Evolutionary conservation across 805 yeast species (phyloP).

Genomic region (Yamadazyma akitaensis): DNA sequence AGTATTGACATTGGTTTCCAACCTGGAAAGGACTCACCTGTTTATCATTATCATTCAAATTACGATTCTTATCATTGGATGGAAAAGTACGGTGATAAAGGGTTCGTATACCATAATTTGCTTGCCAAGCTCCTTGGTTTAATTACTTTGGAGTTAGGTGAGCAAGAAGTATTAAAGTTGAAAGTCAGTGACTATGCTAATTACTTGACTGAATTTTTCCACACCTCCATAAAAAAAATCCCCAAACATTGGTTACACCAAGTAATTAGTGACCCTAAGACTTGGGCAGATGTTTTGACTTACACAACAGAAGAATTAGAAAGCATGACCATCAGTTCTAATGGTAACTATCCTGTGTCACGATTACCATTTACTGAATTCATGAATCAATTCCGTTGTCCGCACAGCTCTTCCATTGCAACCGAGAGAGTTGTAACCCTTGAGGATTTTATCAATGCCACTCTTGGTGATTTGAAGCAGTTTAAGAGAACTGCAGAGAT

Average conservation of each 20-base stretch:
- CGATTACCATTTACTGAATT: constrained; percentile 20
- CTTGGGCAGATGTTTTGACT: constrained; percentile 16
- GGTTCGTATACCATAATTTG: constrained; percentile 50
- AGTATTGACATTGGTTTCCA: constrained; percentile 48
- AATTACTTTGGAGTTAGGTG: constrained; percentile 50
- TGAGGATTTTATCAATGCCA: constrained; percentile 21
- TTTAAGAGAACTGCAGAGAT: constrained; percentile 20
- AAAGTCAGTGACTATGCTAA: constrained; percentile 46
- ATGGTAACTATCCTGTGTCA: constrained; percentile 17
- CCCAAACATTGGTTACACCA: constrained; percentile 35
- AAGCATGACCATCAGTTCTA: constrained; percentile 16
- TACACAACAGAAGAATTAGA: constrained; percentile 14
- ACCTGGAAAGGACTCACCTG: constrained; percentile 37
- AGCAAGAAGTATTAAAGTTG: constrained; percentile 54
- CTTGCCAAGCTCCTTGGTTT: constrained; percentile 61
- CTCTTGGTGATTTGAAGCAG: constrained; percentile 18
- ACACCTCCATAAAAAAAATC: constrained; percentile 21
- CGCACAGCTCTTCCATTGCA: constrained; percentile 7
- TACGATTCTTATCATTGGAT: constrained; percentile 61
- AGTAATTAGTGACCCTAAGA: constrained; percentile 15
- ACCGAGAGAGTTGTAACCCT: constrained; percentile 9
- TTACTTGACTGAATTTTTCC: constrained; percentile 37
- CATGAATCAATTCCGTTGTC: constrained; percentile 10
- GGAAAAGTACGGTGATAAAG: constrained; percentile 49
- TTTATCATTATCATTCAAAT: constrained; percentile 56